Percentiles rank a stretch among this genome's conserved stretches.
These are phyloP conservation scores for Aristolochia contorta DNA, from an alignment of 164 flowering plant genomes.

Conservation along the genomic window DNA sequence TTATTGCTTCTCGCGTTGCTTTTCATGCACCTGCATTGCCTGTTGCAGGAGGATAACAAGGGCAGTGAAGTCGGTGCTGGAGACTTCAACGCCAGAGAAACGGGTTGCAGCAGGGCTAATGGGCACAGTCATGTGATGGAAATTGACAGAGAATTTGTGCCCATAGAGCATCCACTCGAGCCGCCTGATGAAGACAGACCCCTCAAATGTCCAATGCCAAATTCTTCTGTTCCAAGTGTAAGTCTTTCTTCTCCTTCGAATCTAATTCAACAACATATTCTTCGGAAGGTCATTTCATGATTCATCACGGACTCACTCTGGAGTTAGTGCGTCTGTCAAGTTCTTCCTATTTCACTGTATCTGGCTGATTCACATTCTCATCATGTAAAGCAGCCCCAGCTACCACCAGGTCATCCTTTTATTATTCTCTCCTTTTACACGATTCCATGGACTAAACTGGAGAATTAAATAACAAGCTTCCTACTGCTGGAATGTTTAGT, in stretches of 20 bases:
- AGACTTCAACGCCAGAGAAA: background rate
- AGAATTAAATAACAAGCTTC: too few relatives aligned
- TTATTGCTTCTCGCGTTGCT: background rate
- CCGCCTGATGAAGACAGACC: slow-evolving; percentile 27
- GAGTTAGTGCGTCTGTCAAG: too few relatives aligned
- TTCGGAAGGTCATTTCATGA: too few relatives aligned
- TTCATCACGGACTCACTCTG: too few relatives aligned
- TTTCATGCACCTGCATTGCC: background rate
- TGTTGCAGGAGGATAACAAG: background rate
- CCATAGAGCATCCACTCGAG: slow-evolving; percentile 20
- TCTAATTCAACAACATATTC: too few relatives aligned
- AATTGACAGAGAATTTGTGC: slow-evolving; percentile 22
- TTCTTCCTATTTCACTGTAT: too few relatives aligned
- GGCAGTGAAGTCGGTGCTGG: background rate
- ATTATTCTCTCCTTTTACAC: too few relatives aligned
- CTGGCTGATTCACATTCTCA: too few relatives aligned
- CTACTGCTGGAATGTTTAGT: too few relatives aligned
- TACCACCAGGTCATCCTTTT: too few relatives aligned
- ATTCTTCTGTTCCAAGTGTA: slow-evolving; percentile 37
- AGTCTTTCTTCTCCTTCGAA: background rate
- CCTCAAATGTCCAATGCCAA: slow-evolving; percentile 53
- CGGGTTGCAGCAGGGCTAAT: slow-evolving; percentile 8
- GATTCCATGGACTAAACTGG: too few relatives aligned
- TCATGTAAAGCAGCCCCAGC: too few relatives aligned
- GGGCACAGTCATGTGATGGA: slow-evolving; percentile 12